These are phyloP conservation scores for Neurospora tetrasperma DNA, from an alignment of 495 filamentous ascomycete species.

Conservation along the genomic window DNA sequence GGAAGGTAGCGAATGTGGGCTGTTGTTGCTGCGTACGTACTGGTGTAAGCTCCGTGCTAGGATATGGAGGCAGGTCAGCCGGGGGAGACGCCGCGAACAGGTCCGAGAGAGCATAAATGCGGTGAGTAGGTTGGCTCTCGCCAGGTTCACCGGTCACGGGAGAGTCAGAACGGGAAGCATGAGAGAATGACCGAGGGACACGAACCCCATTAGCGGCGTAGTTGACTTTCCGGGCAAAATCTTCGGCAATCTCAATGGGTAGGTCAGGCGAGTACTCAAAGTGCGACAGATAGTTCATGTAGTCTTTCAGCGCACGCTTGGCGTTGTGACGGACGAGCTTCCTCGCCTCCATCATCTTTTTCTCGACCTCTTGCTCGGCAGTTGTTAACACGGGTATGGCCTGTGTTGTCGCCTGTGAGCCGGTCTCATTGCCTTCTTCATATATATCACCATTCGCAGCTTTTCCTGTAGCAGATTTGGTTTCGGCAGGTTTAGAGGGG, in stretches of 20 bases:
- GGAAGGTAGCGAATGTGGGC: conserved; percentile 10
- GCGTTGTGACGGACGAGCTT: conserved; percentile 60
- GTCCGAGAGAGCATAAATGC: conserved; percentile 38
- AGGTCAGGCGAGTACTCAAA: conserved; percentile 70
- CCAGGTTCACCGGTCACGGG: conserved; percentile 5
- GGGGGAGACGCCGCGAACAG: conserved; percentile 49
- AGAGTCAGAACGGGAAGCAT: conserved; percentile 2
- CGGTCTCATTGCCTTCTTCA: conserved; percentile 1
- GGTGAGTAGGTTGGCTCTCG: conserved; percentile 3
- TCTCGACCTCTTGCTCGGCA: conserved; percentile 33
- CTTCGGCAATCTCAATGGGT: conserved; percentile 50
- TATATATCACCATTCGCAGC: background rate
- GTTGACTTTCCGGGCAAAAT: conserved; percentile 56
- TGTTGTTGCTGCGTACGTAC: conserved; percentile 11
- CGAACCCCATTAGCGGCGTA: conserved; percentile 35
- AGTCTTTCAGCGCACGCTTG: conserved; percentile 64
- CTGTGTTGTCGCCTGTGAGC: background rate
- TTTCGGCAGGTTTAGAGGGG: background rate
- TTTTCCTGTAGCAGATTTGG: background rate
- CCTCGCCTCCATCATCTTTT: conserved; percentile 44
- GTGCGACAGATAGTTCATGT: conserved; percentile 53
- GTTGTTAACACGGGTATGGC: conserved; percentile 1
- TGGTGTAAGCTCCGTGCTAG: conserved; percentile 30
- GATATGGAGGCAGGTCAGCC: conserved; percentile 46
- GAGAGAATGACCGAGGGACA: conserved; percentile 12